These are phyloP conservation scores for Blastocystis sp. DNA, from an alignment of 352 stramenopile species.

Conservation along the genomic window DNA sequence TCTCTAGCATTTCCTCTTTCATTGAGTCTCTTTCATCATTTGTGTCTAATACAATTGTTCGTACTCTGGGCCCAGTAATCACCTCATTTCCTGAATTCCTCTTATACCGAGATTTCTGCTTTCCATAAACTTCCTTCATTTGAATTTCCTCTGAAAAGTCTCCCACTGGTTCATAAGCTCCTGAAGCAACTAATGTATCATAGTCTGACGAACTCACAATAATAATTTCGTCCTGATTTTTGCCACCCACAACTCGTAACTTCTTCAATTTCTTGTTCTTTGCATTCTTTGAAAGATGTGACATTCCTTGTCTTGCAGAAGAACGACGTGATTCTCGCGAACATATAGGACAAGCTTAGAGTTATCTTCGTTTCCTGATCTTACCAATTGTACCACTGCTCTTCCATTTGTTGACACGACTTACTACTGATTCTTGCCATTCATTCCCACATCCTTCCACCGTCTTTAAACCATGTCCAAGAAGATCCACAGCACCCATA, in stretches of 20 bases:
- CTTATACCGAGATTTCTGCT: conserved; percentile 38
- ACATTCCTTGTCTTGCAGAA: background rate
- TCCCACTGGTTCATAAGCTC: conserved; percentile 19
- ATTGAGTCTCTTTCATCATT: background rate
- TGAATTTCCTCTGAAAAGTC: background rate
- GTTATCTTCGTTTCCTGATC: background rate
- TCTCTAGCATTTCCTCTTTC: background rate
- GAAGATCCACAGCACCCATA: background rate
- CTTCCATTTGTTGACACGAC: conserved; percentile 45
- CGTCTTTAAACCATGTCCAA: background rate
- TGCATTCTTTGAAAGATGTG: background rate
- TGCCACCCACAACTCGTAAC: background rate
- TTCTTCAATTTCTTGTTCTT: conserved; percentile 22
- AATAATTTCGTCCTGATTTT: conserved; percentile 26
- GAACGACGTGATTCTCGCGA: background rate
- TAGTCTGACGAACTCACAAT: conserved; percentile 53
- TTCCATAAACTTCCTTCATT: conserved; percentile 58
- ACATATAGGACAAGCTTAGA: conserved; percentile 6
- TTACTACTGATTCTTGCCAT: conserved; percentile 28
- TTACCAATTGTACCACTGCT: background rate
- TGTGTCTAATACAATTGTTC: background rate
- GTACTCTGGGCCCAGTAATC: background rate
- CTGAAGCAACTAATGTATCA: conserved; percentile 12
- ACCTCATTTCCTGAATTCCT: background rate
- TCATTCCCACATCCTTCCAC: background rate